Base-by-base conservation (phyloP, 164 flowering plant genomes). In the Vitis riparia region DNA sequence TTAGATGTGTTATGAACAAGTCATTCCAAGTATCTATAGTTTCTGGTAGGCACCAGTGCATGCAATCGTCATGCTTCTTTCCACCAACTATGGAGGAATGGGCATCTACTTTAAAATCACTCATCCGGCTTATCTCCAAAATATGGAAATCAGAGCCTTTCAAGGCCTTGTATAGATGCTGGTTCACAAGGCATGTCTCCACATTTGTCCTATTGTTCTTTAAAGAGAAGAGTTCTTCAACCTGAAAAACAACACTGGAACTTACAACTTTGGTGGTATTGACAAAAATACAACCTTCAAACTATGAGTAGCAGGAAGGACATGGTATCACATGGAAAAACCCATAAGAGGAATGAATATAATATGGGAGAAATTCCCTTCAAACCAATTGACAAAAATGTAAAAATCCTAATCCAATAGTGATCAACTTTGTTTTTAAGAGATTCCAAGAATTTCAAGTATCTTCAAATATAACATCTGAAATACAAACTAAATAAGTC, bases 41-140 rank as follows among this genome's bases (percentile, higher is more conserved):
- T 62, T 95, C 98, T 9, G 97, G 97, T 72, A 92, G 75, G 88
- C 99, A 96, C 99, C 98, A 96, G 72, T 93, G 99, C 99, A 96
- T 93, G 85, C 99, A 96, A 71, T 96, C 98, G n/a, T 88, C 91
- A 13, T 96, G 99, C 69, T 87, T 91, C 85, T 96, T 96, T 66
- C 97, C 99, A 66, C 98, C 97, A 8, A 93, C 84, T 2, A 82
- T 71, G 0, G 95, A 80, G 49, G 99, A 98, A 77, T 96, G 99
- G 59, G 94, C 98, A 78, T 96, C 98, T 52, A 97, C 98, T 76
- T 98, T 87, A 74, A 80, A 88, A 79, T 96, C 98, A 68, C 97
- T 96, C 87, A 88, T 78, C 53, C 63, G 84, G 37, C 95, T 88
- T 58, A 96, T 78, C 68, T 96, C 95, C 76, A 96, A 71, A 30